Percentiles rank a stretch among this genome's conserved stretches.
phyloP scores from a whole-genome alignment of 2,329 filamentous ascomycete species.

The Dactylellina parvicollis region DNA sequence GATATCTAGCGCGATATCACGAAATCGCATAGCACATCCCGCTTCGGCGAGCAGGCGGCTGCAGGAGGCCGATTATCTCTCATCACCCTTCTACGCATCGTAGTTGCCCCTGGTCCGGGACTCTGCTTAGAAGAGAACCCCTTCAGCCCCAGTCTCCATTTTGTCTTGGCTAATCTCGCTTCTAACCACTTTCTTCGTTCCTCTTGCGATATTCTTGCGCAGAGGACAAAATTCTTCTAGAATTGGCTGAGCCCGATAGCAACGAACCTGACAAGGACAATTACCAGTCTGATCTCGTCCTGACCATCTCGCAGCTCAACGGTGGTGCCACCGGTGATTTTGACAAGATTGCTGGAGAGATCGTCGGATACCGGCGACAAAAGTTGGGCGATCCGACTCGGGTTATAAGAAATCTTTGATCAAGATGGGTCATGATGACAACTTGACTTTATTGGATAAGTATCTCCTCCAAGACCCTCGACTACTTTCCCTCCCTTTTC shows the following conservation, averaged over 20 bases:
- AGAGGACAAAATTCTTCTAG: conserved; percentile 79
- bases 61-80: not conserved
- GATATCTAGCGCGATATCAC: not conserved
- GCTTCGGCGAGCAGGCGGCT: conserved; percentile 3
- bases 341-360: conserved; percentile 72
- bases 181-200: conserved; percentile 41
- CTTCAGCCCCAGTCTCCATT: not conserved
- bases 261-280: conserved; percentile 67
- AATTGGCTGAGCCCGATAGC: conserved; percentile 71
- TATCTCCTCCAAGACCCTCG: conserved; percentile 23
- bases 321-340: conserved; percentile 72
- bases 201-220: conserved; percentile 54
- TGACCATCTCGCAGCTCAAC: conserved; percentile 71
- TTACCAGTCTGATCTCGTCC: conserved; percentile 72
- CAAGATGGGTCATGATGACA: not conserved
- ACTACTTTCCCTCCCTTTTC: not conserved
- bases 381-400: conserved; percentile 73
- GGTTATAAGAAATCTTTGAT: conserved; percentile 63
- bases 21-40: conserved; percentile 14
- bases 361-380: conserved; percentile 73
- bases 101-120: conserved; percentile 45
- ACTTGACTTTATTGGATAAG: conserved; percentile 29
- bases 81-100: conserved; percentile 18
- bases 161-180: conserved; percentile 21
- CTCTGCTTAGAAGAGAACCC: conserved; percentile 23